A percentile compares a stretch with the other conserved stretches of the same genome.
Evolutionary conservation across 2,329 filamentous ascomycete species (phyloP).

Genomic region (Penicillium sp.): DNA sequence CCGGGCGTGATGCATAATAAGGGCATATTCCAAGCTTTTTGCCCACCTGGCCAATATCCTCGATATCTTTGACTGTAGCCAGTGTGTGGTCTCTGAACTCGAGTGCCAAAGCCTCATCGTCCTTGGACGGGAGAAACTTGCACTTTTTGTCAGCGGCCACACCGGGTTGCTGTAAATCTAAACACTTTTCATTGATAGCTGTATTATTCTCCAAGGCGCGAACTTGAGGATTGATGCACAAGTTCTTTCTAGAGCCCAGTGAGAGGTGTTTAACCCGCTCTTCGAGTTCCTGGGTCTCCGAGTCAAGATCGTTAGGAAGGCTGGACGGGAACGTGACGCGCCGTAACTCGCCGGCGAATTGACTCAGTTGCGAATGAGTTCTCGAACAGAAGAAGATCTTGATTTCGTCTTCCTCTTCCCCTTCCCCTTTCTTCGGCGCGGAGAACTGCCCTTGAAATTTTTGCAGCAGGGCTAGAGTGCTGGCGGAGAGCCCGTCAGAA

Average conservation of each 20-base stretch:
- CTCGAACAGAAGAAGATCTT: slow-evolving; percentile 93
- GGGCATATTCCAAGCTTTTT: slow-evolving; percentile 81
- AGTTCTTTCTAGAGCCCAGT: slow-evolving; percentile 80
- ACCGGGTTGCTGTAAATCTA: slow-evolving; percentile 79
- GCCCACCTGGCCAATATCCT: slow-evolving; percentile 80
- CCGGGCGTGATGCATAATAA: slow-evolving; percentile 90
- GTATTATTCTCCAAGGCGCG: slow-evolving; percentile 67
- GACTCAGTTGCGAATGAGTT: slow-evolving; percentile 87
- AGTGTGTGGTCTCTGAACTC: slow-evolving; percentile 84
- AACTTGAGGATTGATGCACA: slow-evolving; percentile 87
- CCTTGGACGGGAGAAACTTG: slow-evolving; percentile 73
- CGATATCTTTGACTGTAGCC: slow-evolving; percentile 86
- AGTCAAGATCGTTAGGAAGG: slow-evolving; percentile 51
- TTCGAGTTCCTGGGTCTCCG: slow-evolving; percentile 33
- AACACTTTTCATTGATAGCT: slow-evolving; percentile 89
- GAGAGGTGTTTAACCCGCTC: slow-evolving; percentile 78
- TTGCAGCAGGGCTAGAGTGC: slow-evolving; percentile 73
- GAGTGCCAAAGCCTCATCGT: slow-evolving; percentile 69
- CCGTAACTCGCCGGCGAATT: slow-evolving; percentile 81
- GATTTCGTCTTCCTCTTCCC: slow-evolving; percentile 60
- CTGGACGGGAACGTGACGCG: slow-evolving; percentile 77
- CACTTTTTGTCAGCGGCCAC: slow-evolving; percentile 68
- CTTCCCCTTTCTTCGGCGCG: slow-evolving; percentile 42
- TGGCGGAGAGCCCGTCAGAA: slow-evolving; percentile 63
- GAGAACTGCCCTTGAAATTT: slow-evolving; percentile 56